These are phyloP conservation scores for Fusarium pseudonygamai DNA, from an alignment of 2,329 filamentous ascomycete species.

Conservation along the genomic window DNA sequence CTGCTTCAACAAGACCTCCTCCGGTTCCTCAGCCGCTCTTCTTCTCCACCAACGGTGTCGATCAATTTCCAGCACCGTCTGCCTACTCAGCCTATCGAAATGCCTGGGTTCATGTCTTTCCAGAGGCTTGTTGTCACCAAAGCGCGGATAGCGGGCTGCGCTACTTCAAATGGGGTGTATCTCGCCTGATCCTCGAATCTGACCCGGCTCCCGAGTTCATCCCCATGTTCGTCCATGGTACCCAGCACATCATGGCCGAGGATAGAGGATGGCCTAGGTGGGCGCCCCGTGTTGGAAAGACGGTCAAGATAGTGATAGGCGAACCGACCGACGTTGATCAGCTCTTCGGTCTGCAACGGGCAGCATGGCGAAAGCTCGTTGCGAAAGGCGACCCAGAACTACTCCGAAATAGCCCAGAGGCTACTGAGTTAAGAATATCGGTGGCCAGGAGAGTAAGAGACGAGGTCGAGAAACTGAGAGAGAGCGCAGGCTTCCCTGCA, in stretches of 20 bases:
- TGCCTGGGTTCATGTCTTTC: slow-evolving; percentile 95
- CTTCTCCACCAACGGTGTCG: slow-evolving; percentile 73
- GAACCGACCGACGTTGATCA: slow-evolving; percentile 77
- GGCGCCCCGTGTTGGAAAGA: slow-evolving; percentile 77
- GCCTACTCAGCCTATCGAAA: slow-evolving; percentile 74
- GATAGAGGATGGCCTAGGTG: slow-evolving; percentile 81
- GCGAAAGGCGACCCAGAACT: slow-evolving; percentile 57
- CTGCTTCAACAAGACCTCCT: slow-evolving; percentile 18
- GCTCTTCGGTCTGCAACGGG: slow-evolving; percentile 80
- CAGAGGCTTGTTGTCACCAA: slow-evolving; percentile 94
- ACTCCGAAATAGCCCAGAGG: slow-evolving; percentile 64
- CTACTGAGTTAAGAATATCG: slow-evolving; percentile 75
- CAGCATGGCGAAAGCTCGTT: slow-evolving; percentile 76
- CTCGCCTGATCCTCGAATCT: slow-evolving; percentile 88
- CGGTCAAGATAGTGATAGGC: slow-evolving; percentile 80
- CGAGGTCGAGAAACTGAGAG: slow-evolving; percentile 82
- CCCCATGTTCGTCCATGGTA: slow-evolving; percentile 94
- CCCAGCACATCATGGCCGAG: slow-evolving; percentile 89
- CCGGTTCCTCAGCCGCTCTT: slow-evolving; percentile 45
- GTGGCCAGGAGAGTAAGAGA: slow-evolving; percentile 81
- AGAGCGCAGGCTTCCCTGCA: slow-evolving; percentile 72
- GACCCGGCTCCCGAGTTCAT: slow-evolving; percentile 89
- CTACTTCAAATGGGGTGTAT: slow-evolving; percentile 98
- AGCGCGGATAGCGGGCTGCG: slow-evolving; percentile 80
- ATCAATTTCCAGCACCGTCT: slow-evolving; percentile 76